Percentiles rank a stretch among this genome's conserved stretches.
Evolutionary conservation across 371 early-diverging fungal species (phyloP).

Genomic region (Mucor circinelloides): DNA sequence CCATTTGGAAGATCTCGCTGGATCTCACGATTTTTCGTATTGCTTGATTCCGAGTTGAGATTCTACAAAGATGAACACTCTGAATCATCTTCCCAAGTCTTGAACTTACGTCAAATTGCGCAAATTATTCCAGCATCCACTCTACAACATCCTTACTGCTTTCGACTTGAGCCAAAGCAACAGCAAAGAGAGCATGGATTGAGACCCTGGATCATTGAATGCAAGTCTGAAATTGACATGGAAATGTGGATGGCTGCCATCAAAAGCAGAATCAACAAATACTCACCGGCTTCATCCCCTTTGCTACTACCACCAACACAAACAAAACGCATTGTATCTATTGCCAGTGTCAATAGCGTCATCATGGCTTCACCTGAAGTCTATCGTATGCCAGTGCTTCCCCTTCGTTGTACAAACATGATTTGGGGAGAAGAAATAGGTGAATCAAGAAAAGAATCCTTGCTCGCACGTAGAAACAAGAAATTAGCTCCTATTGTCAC

Average conservation of each 20-base stretch:
- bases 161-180: constrained; percentile 16
- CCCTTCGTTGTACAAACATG: constrained; percentile 27
- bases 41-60: constrained; percentile 28
- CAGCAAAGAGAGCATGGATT: neutral
- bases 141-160: constrained; percentile 14
- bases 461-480: constrained; percentile 24
- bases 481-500: constrained; percentile 24
- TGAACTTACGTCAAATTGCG: constrained; percentile 15
- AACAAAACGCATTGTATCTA: neutral
- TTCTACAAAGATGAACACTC: constrained; percentile 29
- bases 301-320: neutral
- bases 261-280: constrained; percentile 12
- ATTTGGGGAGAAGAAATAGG: neutral
- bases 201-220: constrained; percentile 29
- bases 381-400: constrained; percentile 16
- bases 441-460: constrained; percentile 2
- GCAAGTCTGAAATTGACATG: constrained; percentile 26
- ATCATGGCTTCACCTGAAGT: constrained; percentile 5
- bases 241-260: constrained; percentile 26
- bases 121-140: constrained; percentile 18
- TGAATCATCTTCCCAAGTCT: constrained; percentile 15
- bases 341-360: neutral
- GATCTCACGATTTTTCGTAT: constrained; percentile 28
- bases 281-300: neutral
- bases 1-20: constrained; percentile 29